Conservation (phyloP, 345 rosid species). For the Hibiscus trionum region DNA sequence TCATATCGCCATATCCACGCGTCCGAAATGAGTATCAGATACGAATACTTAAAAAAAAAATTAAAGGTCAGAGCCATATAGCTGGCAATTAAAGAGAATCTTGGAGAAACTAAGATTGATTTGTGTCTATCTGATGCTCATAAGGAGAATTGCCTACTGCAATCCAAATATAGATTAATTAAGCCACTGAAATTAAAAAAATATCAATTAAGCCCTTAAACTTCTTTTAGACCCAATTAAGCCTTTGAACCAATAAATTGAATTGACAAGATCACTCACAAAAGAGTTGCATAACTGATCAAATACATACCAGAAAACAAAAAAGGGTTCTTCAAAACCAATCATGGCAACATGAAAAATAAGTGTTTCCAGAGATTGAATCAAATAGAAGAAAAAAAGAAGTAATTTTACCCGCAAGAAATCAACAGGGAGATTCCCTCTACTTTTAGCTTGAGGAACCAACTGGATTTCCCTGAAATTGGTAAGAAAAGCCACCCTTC, state of each 20-base stretch:
- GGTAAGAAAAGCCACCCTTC: slow-evolving; percentile 65
- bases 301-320: not conserved
- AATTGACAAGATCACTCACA: not conserved
- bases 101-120: not conserved
- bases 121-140: not conserved
- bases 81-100: not conserved
- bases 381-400: not conserved
- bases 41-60: no score
- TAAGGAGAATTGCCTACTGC: not conserved
- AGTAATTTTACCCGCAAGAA: slow-evolving; percentile 21
- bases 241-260: no score
- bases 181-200: no score
- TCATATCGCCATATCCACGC: not conserved
- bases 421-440: slow-evolving; percentile 68
- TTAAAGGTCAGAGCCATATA: no score
- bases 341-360: not conserved
- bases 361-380: not conserved
- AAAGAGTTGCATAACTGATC: not conserved
- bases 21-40: no score
- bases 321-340: not conserved
- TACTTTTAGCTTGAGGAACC: slow-evolving; percentile 16
- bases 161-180: not conserved
- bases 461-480: slow-evolving; percentile 46
- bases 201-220: not conserved
- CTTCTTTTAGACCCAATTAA: no score